phyloP scores from a whole-genome alignment of 805 yeast genomes.

The Ogataea thermomethanolica region DNA sequence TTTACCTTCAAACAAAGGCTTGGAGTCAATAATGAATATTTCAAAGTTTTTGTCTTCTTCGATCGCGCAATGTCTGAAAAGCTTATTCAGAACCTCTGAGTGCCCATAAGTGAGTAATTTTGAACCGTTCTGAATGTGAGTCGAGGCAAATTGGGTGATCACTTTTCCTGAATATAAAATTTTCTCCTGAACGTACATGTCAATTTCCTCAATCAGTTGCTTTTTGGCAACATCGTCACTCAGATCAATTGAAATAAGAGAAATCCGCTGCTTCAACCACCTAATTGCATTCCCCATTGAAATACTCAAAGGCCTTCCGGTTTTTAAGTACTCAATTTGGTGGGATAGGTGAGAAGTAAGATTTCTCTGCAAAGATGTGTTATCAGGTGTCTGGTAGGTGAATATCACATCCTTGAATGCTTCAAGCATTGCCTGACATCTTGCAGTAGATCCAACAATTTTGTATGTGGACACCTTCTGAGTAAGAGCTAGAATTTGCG shows the following conservation, averaged over 20 bases:
- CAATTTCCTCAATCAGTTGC: slow-evolving; percentile 62
- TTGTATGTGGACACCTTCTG: slow-evolving; percentile 78
- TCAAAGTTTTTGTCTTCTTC: slow-evolving; percentile 62
- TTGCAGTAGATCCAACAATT: slow-evolving; percentile 83
- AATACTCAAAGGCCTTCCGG: slow-evolving; percentile 86
- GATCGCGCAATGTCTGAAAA: slow-evolving; percentile 66
- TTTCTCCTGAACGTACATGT: slow-evolving; percentile 78
- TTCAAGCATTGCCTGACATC: slow-evolving; percentile 80
- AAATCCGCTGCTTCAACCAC: slow-evolving; percentile 93
- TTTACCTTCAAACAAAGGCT: slow-evolving; percentile 93
- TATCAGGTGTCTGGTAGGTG: slow-evolving; percentile 82
- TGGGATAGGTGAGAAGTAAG: slow-evolving; percentile 82
- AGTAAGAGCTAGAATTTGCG: slow-evolving; percentile 73
- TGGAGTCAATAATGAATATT: slow-evolving; percentile 85
- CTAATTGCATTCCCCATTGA: slow-evolving; percentile 98
- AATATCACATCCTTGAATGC: slow-evolving; percentile 77
- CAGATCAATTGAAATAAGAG: slow-evolving; percentile 72
- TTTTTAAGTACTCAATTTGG: slow-evolving; percentile 88
- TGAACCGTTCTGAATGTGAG: slow-evolving; percentile 70
- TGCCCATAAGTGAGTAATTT: slow-evolving; percentile 86
- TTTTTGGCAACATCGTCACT: slow-evolving; percentile 65
- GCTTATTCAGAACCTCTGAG: slow-evolving; percentile 74
- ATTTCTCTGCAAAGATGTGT: slow-evolving; percentile 82
- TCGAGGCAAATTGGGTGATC: slow-evolving; percentile 75
- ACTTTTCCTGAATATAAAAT: slow-evolving; percentile 79